Base-by-base conservation (phyloP, 768 basidiomycete genomes). In the Trametes coccinea region DNA sequence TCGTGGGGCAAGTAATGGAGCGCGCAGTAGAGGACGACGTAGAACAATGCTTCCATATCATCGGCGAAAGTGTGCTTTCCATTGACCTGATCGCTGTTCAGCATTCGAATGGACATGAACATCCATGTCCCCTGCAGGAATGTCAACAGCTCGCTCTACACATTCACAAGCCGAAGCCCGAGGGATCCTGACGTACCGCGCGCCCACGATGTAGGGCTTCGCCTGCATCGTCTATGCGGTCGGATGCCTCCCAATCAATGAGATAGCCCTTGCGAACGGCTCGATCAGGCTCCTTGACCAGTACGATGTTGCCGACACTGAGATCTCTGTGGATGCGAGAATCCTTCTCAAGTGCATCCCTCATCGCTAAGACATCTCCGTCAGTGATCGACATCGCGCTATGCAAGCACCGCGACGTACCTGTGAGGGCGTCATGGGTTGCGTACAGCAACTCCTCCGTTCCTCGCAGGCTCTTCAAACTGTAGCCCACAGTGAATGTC, bases 11-110 rank as follows among this genome's bases (percentile, higher is more conserved):
- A 10, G 34, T 37, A 37, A 10, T 5, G 10, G 10, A 37, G 34
- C 0, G 22, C 41, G 44, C 62, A 59, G 47, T 59, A 59, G 33
- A 63, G 53, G 6, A 59, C 62, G 7, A 63, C 56, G n/a, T 54
- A 63, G 22, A 54, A 50, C 8, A 63, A 16, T 5, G 62, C 53
- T 31, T 63, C 62, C 53, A 63, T 53, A 17, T 63, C 62, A 29
- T 63, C 45, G 14, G 39, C 34, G 34, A 37, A 10, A 10, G 34
- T 37, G 10, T 37, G 34, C 34, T 37, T 37, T 37, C 34, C 34
- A 10, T 37, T 10, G 5, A 37, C 10, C 34, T 37, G 34, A 5
- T 5, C 37, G 17, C 50, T 48, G n/a, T 37, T 44, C 16, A 47
- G 59, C 30, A 22, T 14, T 8, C 3, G 22, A 16, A 10, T 14